Percentiles rank a stretch among this genome's conserved stretches.
Conservation (phyloP, 768 basidiomycete species). For the Gloeostereum incarnatum region DNA sequence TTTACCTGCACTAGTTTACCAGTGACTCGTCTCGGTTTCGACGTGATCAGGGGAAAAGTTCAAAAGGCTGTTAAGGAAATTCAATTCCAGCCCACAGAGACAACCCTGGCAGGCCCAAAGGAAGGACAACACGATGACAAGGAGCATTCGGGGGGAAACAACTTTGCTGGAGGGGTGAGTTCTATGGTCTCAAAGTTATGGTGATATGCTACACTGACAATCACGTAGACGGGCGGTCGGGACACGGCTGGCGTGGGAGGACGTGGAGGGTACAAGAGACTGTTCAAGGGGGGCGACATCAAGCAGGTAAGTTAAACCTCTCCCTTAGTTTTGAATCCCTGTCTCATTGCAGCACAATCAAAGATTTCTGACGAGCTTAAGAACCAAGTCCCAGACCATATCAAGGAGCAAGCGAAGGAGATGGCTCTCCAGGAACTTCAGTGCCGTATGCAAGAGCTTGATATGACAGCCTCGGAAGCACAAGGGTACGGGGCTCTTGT, state of each 20-base stretch:
- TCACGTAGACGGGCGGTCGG: slow-evolving; percentile 46
- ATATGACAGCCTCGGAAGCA: slow-evolving; percentile 49
- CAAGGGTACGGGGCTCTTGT: slow-evolving; percentile 45
- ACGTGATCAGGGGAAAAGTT: slow-evolving; percentile 47
- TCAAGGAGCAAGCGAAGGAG: slow-evolving; percentile 53
- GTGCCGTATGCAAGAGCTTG: slow-evolving; percentile 50
- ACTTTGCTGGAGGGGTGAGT: slow-evolving; percentile 56
- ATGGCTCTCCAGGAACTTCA: slow-evolving; percentile 60
- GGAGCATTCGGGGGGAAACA: slow-evolving; percentile 54
- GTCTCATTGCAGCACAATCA: not conserved
- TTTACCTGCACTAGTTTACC: slow-evolving; percentile 27
- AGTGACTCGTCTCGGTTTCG: slow-evolving; percentile 45
- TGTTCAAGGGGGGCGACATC: slow-evolving; percentile 55
- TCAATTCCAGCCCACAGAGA: slow-evolving; percentile 47
- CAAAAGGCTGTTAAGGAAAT: slow-evolving; percentile 45
- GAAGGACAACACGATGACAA: slow-evolving; percentile 56
- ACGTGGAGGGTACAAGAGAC: slow-evolving; percentile 56
- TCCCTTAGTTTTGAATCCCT: not conserved
- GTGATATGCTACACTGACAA: not conserved
- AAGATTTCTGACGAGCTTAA: slow-evolving; percentile 47
- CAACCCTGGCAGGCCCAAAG: slow-evolving; percentile 42
- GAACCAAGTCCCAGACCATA: slow-evolving; percentile 47
- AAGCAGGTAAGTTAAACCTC: slow-evolving; percentile 33
- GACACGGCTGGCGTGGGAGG: slow-evolving; percentile 63
- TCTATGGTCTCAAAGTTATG: not conserved